These are phyloP conservation scores for Lotmaria passim DNA, from an alignment of 208 protist genomes.

Conservation along the genomic window DNA sequence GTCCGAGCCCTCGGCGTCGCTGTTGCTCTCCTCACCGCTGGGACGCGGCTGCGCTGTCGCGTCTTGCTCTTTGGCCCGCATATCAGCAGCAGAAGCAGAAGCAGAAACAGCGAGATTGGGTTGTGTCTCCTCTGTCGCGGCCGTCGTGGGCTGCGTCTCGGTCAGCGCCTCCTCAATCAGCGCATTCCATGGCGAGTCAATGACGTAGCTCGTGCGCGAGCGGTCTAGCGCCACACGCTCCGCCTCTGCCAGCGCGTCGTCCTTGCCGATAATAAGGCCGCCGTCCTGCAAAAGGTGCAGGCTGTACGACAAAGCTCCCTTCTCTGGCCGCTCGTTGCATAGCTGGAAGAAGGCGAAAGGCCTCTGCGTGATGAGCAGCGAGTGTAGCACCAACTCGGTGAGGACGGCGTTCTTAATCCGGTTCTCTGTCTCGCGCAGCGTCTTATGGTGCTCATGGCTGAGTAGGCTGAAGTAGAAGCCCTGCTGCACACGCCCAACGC, in stretches of 20 bases:
- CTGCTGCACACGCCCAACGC: slow-evolving; percentile 83
- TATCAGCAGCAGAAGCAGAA: not conserved
- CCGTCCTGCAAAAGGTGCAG: slow-evolving; percentile 65
- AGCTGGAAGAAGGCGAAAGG: slow-evolving; percentile 71
- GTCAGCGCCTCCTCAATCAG: slow-evolving; percentile 45
- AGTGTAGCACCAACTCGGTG: slow-evolving; percentile 81
- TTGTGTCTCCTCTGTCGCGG: not conserved
- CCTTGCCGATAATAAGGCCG: slow-evolving; percentile 62
- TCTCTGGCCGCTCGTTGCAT: slow-evolving; percentile 71
- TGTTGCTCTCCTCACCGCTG: not conserved
- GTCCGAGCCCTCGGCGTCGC: not conserved
- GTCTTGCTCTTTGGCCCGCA: not conserved
- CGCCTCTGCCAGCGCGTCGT: slow-evolving; percentile 38
- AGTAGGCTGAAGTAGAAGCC: slow-evolving; percentile 90
- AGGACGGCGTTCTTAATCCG: slow-evolving; percentile 71
- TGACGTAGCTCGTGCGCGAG: slow-evolving; percentile 29
- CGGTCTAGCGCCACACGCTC: slow-evolving; percentile 42
- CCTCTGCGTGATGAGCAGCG: slow-evolving; percentile 63
- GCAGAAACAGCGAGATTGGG: too few species aligned
- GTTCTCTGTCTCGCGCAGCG: slow-evolving; percentile 42
- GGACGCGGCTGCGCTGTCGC: not conserved
- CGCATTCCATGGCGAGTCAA: slow-evolving; percentile 46
- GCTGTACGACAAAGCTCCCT: slow-evolving; percentile 59
- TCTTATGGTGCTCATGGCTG: slow-evolving; percentile 38
- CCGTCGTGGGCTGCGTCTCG: not conserved